phyloP scores from a whole-genome alignment of 257 asterid species.

The Nyctanthes arbortristis region DNA sequence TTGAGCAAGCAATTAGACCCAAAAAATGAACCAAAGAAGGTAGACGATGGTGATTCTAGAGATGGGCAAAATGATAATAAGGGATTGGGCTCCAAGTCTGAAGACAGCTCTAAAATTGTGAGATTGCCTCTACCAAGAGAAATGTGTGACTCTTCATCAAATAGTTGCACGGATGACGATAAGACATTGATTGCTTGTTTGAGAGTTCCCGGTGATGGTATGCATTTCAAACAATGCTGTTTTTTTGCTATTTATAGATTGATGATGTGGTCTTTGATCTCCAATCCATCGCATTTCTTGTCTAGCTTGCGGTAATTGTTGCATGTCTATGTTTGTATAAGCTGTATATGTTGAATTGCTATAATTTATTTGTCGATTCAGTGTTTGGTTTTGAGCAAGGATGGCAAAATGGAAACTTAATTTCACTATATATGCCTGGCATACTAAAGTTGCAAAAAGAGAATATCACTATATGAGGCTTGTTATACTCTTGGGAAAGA shows the following conservation, averaged over 20 bases:
- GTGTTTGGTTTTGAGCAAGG: background rate
- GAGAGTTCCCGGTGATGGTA: slow-evolving; percentile 92
- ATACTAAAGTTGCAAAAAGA: background rate
- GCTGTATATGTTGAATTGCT: background rate
- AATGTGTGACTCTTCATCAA: slow-evolving; percentile 72
- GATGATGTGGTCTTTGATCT: slow-evolving; percentile 7
- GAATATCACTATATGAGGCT: background rate
- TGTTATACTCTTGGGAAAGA: background rate
- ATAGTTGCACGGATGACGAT: slow-evolving; percentile 67
- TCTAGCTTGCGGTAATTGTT: background rate
- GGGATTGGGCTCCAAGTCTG: slow-evolving; percentile 28
- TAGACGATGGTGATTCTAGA: slow-evolving; percentile 21
- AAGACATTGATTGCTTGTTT: slow-evolving; percentile 77
- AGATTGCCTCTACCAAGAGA: slow-evolving; percentile 38
- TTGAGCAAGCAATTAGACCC: slow-evolving; percentile 21
- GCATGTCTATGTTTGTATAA: background rate
- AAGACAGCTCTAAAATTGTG: slow-evolving; percentile 28
- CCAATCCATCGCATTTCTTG: background rate
- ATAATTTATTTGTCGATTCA: background rate
- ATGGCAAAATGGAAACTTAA: background rate
- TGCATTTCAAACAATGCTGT: background rate
- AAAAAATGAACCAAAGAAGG: slow-evolving; percentile 25
- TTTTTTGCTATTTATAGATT: slow-evolving; percentile 6
- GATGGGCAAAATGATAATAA: slow-evolving; percentile 40
- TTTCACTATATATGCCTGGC: background rate